Evolutionary conservation across 2,329 filamentous ascomycete species (phyloP).

Genomic region (Parafenestella ontariensis): DNA sequence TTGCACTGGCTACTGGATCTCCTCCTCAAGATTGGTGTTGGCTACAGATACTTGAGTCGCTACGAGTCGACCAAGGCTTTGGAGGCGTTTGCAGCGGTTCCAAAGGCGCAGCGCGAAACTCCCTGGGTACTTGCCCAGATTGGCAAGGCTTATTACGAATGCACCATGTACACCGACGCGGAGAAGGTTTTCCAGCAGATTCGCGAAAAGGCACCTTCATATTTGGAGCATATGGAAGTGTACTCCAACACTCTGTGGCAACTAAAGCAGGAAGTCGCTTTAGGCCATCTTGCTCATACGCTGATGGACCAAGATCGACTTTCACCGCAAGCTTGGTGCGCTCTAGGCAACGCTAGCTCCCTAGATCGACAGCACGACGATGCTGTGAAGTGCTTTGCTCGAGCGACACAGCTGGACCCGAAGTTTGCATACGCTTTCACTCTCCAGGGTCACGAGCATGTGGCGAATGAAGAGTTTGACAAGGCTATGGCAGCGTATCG

Average conservation of each 20-base stretch:
- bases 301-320: constrained; percentile 85
- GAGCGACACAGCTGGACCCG: constrained; percentile 88
- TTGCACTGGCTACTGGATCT: constrained; percentile 79
- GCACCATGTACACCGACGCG: constrained; percentile 82
- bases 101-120: constrained; percentile 80
- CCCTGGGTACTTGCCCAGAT: constrained; percentile 93
- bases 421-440: constrained; percentile 96
- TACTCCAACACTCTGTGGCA: constrained; percentile 99
- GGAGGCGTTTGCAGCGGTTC: constrained; percentile 73
- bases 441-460: constrained; percentile 92
- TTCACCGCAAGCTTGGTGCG: constrained; percentile 95
- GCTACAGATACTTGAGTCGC: constrained; percentile 77
- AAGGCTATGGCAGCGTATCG: constrained; percentile 90
- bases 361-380: constrained; percentile 92
- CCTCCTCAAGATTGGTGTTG: constrained; percentile 80
- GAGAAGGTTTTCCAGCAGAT: constrained; percentile 86
- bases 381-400: constrained; percentile 91
- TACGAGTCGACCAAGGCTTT: constrained; percentile 83
- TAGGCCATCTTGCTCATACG: constrained; percentile 91
- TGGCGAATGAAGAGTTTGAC: constrained; percentile 96
- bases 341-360: constrained; percentile 93
- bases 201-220: constrained; percentile 78
- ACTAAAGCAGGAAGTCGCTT: constrained; percentile 86
- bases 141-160: constrained; percentile 90
- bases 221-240: constrained; percentile 94